phyloP scores from a whole-genome alignment of 2,329 filamentous ascomycete species.

The Colletotrichum abscissum region DNA sequence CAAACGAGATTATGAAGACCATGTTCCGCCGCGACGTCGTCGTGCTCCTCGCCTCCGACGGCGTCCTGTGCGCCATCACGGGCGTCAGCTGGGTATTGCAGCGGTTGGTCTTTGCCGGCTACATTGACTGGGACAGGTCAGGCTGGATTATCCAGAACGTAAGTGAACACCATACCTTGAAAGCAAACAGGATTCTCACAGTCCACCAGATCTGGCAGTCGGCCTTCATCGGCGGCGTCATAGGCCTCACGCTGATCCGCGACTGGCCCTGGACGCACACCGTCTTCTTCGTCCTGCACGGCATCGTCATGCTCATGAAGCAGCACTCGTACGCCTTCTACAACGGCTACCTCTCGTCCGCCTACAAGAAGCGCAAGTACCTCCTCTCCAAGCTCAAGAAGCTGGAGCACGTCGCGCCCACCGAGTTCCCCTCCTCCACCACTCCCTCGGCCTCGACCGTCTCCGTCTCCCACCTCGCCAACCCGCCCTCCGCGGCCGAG shows the following conservation, averaged over 20 bases:
- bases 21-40: constrained; percentile 70
- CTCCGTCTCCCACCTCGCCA: constrained; percentile 57
- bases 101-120: constrained; percentile 66
- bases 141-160: constrained; percentile 82
- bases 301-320: constrained; percentile 84
- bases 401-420: constrained; percentile 64
- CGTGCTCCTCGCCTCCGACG: constrained; percentile 72
- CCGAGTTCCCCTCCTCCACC: constrained; percentile 54
- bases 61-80: constrained; percentile 74
- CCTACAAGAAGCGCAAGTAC: constrained; percentile 62
- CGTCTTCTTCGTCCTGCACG: constrained; percentile 81
- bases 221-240: constrained; percentile 68
- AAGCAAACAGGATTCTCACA: neutral
- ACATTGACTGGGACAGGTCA: constrained; percentile 72
- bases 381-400: constrained; percentile 64
- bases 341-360: constrained; percentile 77
- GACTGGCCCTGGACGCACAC: constrained; percentile 89
- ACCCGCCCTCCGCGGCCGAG: constrained; percentile 50
- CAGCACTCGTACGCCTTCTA: constrained; percentile 85
- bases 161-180: constrained; percentile 39
- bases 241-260: constrained; percentile 75
- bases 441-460: constrained; percentile 54
- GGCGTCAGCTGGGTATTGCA: constrained; percentile 75
- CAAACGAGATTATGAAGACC: constrained; percentile 76
- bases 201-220: constrained; percentile 73